phyloP scores from a whole-genome alignment of 176 grass and related monocot species.

The Oryza coarctata region DNA sequence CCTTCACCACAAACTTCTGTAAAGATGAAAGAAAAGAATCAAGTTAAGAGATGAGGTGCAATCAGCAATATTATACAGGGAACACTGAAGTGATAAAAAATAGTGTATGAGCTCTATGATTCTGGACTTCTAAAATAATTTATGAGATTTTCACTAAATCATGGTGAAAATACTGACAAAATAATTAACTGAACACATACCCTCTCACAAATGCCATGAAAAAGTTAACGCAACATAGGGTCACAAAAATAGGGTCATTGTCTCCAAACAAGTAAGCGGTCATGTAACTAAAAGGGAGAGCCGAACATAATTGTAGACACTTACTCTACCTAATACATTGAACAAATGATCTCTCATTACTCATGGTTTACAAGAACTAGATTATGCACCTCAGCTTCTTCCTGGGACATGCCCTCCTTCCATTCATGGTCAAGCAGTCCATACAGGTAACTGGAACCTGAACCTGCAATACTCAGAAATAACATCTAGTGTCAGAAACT shows the following conservation, averaged over 20 bases:
- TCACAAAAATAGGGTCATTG: not conserved
- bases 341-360: not conserved
- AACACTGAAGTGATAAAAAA: not conserved
- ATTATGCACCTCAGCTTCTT: slow-evolving; percentile 81
- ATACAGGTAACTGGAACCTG: slow-evolving; percentile 88
- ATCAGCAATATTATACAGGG: not conserved
- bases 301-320: not conserved
- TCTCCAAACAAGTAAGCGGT: not conserved
- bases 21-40: slow-evolving; percentile 15
- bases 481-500: slow-evolving; percentile 9
- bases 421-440: slow-evolving; percentile 92
- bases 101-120: not conserved
- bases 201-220: not conserved
- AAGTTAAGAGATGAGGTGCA: slow-evolving; percentile 27
- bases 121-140: not conserved
- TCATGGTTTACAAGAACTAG: not conserved
- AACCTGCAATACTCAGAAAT: slow-evolving; percentile 49
- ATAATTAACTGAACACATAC: not conserved
- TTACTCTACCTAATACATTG: not conserved
- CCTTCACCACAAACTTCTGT: slow-evolving; percentile 91
- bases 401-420: slow-evolving; percentile 89
- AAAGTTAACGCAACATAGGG: not conserved
- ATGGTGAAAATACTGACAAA: not conserved
- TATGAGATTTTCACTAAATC: not conserved
- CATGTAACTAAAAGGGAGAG: not conserved